Conservation (phyloP, 2,329 filamentous ascomycete genomes). For the Cordyceps javanica region DNA sequence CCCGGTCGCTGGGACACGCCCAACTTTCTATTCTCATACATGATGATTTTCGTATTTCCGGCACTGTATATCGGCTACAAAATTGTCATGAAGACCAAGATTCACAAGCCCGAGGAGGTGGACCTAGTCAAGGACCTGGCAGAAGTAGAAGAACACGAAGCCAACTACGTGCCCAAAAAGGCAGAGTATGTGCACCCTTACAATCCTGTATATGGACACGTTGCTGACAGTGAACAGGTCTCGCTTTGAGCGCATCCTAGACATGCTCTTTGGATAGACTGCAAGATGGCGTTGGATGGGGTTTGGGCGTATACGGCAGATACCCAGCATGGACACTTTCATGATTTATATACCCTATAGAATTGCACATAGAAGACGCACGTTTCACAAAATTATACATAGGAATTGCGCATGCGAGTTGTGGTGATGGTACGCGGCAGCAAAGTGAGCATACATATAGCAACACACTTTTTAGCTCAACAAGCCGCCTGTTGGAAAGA, state of each 20-base stretch:
- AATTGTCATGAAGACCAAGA: slow-evolving; percentile 56
- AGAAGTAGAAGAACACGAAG: slow-evolving; percentile 62
- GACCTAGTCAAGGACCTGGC: slow-evolving; percentile 58
- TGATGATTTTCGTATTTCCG: slow-evolving; percentile 67
- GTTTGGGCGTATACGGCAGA: not conserved
- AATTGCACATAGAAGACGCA: not conserved
- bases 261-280: slow-evolving; percentile 17
- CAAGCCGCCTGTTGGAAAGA: too few relatives aligned
- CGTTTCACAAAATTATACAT: not conserved
- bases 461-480: too few relatives aligned
- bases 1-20: slow-evolving; percentile 61
- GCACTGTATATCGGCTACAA: slow-evolving; percentile 68
- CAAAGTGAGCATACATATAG: too few relatives aligned
- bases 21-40: slow-evolving; percentile 71
- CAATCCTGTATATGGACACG: not conserved
- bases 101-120: slow-evolving; percentile 49
- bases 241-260: slow-evolving; percentile 18
- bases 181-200: slow-evolving; percentile 39
- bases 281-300: not conserved
- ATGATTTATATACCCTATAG: slow-evolving; percentile 1
- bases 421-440: too few relatives aligned
- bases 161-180: slow-evolving; percentile 48
- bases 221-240: slow-evolving; percentile 1
- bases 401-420: too few relatives aligned
- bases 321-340: not conserved